Evolutionary conservation across 208 protist species (phyloP), one percentile per base, ranked within the genome.

Genomic region (Trypanosoma mega): DNA sequence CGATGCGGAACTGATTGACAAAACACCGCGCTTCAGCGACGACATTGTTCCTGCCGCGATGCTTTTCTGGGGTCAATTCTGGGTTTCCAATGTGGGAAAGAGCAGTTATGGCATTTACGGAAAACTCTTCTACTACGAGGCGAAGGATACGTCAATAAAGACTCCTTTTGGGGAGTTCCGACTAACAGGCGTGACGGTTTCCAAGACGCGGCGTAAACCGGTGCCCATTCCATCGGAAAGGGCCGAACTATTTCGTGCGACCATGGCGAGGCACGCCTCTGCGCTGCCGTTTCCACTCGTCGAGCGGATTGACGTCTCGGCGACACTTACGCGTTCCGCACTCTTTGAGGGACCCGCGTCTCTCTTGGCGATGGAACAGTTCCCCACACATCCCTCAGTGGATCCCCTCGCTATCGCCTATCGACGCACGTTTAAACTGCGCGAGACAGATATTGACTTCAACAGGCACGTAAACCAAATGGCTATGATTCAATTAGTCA

Each of bases 381-480:
- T 67, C 26, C 50, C 61, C 11, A 52, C 61, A 2, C 30, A 52
- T 37, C 1, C 49, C 2, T 37, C 27, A 16, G 43, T 44, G 1
- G 36, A 23, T 24, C 50, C 61, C 18, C 41, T 59, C 14, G 50
- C 12, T 30, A 39, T 49, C 11, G 26, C 49, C 8, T 63, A 73
- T 51, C 20, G 43, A 5, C 74, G 72, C 14, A 47, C 36, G 7
- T 76, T 78, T 63, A 33, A 60, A 3, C 68, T 91, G 11, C 73
- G 84, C 26, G 75, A 82, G 48, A 78, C 59, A 7, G 84, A 91
- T 62, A 86, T 87, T 51, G 84, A 91, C 67, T 85, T 85, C 54
- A 91, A 91, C 55, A 67, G 67, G n/a, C 84, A 91, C 52, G 58
- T 91, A 1, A 91, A 91, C 36, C 84, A 91, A 57, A 63, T 85